Conservation (phyloP, 179 eudicot genomes). For the Gypsophila paniculata region DNA sequence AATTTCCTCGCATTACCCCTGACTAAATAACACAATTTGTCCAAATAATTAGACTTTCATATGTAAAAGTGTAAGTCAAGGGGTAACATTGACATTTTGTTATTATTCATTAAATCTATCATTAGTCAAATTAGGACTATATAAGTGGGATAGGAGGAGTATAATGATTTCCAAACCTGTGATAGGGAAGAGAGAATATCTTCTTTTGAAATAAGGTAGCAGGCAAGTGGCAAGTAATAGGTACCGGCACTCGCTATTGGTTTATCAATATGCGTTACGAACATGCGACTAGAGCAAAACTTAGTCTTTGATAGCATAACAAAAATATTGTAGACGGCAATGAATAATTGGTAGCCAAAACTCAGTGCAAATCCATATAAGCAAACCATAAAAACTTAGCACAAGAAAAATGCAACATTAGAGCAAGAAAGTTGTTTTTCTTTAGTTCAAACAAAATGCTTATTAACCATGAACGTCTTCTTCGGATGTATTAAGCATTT, state of each 20-base stretch:
- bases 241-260: background rate
- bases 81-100: too few species aligned
- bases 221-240: slow-evolving; percentile 2
- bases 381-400: background rate
- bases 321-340: background rate
- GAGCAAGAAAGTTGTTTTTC: background rate
- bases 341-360: background rate
- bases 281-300: background rate
- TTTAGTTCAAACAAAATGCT: background rate
- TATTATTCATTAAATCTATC: too few species aligned
- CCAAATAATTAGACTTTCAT: too few species aligned
- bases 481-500: background rate
- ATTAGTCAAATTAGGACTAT: too few species aligned
- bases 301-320: background rate
- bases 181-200: background rate
- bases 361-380: background rate
- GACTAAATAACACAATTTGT: too few species aligned
- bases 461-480: background rate
- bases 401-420: background rate
- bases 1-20: too few species aligned
- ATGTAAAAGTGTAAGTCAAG: too few species aligned
- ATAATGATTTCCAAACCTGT: background rate
- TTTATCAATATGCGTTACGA: background rate
- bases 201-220: slow-evolving; percentile 1
- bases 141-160: too few species aligned